Conservation (phyloP, 2,329 filamentous ascomycete genomes). For the Pyricularia sp. region DNA sequence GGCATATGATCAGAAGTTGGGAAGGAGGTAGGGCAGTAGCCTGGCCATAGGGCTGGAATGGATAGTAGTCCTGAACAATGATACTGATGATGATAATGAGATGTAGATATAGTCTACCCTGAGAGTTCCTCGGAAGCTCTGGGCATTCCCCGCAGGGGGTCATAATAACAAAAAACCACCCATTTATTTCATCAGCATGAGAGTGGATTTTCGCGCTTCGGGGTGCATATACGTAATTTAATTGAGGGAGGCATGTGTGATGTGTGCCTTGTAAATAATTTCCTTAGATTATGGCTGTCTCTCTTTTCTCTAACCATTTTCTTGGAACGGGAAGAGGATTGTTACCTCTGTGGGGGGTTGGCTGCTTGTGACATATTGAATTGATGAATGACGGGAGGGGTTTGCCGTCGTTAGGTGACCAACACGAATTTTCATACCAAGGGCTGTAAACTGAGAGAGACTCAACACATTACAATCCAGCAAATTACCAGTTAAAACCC, state of each 20-base stretch:
- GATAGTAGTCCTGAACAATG: background rate
- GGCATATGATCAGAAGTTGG: background rate
- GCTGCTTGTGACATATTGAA: too few relatives aligned
- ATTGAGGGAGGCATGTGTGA: too few relatives aligned
- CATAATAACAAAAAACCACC: background rate
- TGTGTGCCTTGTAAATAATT: too few relatives aligned
- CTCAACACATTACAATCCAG: background rate
- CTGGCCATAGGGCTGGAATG: background rate
- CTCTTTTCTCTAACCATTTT: too few relatives aligned
- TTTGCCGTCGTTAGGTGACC: too few relatives aligned
- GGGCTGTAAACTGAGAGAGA: background rate
- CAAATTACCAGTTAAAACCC: background rate
- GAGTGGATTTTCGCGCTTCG: too few relatives aligned
- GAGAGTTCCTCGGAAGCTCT: background rate
- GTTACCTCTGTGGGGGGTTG: too few relatives aligned
- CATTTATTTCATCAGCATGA: background rate
- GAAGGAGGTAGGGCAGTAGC: background rate
- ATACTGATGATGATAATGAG: background rate
- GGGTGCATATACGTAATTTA: too few relatives aligned
- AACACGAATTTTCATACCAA: too few relatives aligned
- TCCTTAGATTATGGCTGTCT: too few relatives aligned
- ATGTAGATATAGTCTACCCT: background rate
- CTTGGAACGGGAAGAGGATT: too few relatives aligned
- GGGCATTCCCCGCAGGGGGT: background rate
- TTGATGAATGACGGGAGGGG: too few relatives aligned